These are phyloP conservation scores for Golubevia pallescens DNA, from an alignment of 1,284 basidiomycete species.

Conservation along the genomic window DNA sequence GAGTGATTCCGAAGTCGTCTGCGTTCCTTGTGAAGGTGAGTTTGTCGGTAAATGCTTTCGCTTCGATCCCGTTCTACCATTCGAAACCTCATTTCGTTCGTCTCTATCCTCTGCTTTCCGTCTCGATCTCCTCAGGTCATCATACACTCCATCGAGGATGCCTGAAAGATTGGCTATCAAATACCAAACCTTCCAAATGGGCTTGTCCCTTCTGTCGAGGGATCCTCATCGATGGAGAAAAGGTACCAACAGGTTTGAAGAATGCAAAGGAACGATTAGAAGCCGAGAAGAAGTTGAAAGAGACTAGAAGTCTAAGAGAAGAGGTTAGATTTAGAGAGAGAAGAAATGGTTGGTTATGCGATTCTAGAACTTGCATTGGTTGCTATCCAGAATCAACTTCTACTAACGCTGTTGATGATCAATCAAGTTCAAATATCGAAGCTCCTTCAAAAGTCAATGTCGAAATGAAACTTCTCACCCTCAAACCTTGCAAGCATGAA, in stretches of 20 bases:
- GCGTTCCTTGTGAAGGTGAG: slow-evolving; percentile 35
- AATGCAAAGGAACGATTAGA: slow-evolving; percentile 1
- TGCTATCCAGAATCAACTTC: slow-evolving; percentile 20
- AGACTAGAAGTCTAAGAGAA: slow-evolving; percentile 31
- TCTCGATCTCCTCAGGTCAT: slow-evolving; percentile 34
- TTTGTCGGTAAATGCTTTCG: too few species aligned
- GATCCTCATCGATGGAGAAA: slow-evolving; percentile 8
- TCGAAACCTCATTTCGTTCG: too few species aligned
- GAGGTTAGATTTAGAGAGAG: slow-evolving; percentile 40
- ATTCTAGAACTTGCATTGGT: slow-evolving; percentile 48
- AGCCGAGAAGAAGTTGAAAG: slow-evolving; percentile 5
- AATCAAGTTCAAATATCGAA: slow-evolving; percentile 6
- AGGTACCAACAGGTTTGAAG: slow-evolving; percentile 2
- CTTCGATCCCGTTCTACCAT: too few species aligned
- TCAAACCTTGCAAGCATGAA: slow-evolving; percentile 50
- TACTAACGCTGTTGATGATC: neutral
- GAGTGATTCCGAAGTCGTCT: slow-evolving; percentile 44
- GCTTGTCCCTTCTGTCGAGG: slow-evolving; percentile 55
- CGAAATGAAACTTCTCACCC: slow-evolving; percentile 20
- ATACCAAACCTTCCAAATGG: slow-evolving; percentile 45
- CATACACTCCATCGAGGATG: slow-evolving; percentile 53
- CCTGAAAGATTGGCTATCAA: slow-evolving; percentile 47
- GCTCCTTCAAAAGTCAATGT: too few species aligned
- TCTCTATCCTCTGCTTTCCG: too few species aligned
- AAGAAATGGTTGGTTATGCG: slow-evolving; percentile 40